These are phyloP conservation scores for Strobilomyces dryophilus DNA, from an alignment of 768 basidiomycete genomes.

Conservation along the genomic window DNA sequence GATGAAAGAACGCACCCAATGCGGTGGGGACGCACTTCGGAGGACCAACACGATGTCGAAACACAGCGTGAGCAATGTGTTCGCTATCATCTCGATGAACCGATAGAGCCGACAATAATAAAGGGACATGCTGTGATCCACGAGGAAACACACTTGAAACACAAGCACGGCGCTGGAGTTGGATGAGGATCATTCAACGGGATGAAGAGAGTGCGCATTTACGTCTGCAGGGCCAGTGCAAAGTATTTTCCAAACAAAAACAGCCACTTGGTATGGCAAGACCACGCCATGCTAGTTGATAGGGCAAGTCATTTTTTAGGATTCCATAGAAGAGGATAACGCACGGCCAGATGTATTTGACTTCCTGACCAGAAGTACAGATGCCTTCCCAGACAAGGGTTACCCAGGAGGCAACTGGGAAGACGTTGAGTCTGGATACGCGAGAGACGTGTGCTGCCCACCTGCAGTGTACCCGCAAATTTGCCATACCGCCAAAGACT, in stretches of 20 bases:
- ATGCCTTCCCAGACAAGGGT: conserved; percentile 20
- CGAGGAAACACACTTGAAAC: conserved; percentile 3
- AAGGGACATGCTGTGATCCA: neutral
- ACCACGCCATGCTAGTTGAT: conserved; percentile 10
- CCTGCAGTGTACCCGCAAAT: neutral
- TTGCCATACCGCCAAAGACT: neutral
- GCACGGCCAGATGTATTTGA: conserved; percentile 21
- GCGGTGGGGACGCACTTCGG: conserved; percentile 14
- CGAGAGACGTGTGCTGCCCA: neutral
- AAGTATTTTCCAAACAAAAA: conserved; percentile 24
- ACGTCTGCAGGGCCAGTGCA: conserved; percentile 17
- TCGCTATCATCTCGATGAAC: conserved; percentile 8
- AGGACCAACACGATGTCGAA: conserved; percentile 20
- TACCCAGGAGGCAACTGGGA: conserved; percentile 7
- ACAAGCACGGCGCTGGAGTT: conserved; percentile 4
- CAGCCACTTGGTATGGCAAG: conserved; percentile 23
- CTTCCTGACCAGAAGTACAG: conserved; percentile 13
- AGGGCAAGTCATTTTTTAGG: neutral
- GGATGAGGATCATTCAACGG: neutral
- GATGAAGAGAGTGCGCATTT: neutral
- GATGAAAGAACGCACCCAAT: neutral
- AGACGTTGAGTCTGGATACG: neutral
- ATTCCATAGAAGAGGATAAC: neutral
- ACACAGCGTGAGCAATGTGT: conserved; percentile 9
- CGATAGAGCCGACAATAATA: conserved; percentile 12